phyloP scores from a whole-genome alignment of 371 early-diverging fungal species.

The Apophysomyces elegans region DNA sequence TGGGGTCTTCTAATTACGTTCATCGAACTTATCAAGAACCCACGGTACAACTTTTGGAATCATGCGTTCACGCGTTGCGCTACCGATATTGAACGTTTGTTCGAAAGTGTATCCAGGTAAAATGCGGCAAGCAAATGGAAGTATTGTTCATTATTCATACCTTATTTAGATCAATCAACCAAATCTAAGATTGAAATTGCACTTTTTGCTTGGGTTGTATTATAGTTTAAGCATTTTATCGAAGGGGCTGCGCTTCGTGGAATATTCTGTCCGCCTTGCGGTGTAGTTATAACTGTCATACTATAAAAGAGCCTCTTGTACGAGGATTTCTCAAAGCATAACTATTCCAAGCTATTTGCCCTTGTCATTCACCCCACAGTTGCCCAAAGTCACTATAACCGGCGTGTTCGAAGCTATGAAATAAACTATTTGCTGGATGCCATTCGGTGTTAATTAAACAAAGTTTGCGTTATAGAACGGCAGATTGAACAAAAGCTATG shows the following conservation, averaged over 20 bases:
- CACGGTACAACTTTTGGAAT: slow-evolving; percentile 88
- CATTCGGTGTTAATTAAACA: no score
- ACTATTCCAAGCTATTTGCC: neutral
- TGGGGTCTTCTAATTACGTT: slow-evolving; percentile 97
- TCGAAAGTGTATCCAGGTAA: slow-evolving; percentile 74
- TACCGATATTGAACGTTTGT: slow-evolving; percentile 74
- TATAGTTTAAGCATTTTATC: slow-evolving; percentile 11
- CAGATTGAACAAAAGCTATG: no score
- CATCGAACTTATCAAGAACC: slow-evolving; percentile 95
- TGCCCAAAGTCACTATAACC: no score
- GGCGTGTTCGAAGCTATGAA: no score
- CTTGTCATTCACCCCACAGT: no score
- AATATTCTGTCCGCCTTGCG: slow-evolving; percentile 5
- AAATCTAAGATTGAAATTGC: slow-evolving; percentile 35
- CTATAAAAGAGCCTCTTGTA: slow-evolving; percentile 5
- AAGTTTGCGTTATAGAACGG: no score
- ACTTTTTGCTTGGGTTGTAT: slow-evolving; percentile 10
- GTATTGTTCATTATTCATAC: slow-evolving; percentile 11
- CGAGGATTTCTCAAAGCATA: neutral
- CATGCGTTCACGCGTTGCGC: slow-evolving; percentile 78
- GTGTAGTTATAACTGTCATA: neutral
- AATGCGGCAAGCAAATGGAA: slow-evolving; percentile 5
- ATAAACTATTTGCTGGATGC: no score
- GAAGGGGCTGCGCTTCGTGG: neutral
- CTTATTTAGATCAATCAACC: slow-evolving; percentile 47